Evolutionary conservation across 2,329 filamentous ascomycete genomes (phyloP), one percentile per base, ranked within the genome.

Genomic region (Pestalotiopsis sp.): DNA sequence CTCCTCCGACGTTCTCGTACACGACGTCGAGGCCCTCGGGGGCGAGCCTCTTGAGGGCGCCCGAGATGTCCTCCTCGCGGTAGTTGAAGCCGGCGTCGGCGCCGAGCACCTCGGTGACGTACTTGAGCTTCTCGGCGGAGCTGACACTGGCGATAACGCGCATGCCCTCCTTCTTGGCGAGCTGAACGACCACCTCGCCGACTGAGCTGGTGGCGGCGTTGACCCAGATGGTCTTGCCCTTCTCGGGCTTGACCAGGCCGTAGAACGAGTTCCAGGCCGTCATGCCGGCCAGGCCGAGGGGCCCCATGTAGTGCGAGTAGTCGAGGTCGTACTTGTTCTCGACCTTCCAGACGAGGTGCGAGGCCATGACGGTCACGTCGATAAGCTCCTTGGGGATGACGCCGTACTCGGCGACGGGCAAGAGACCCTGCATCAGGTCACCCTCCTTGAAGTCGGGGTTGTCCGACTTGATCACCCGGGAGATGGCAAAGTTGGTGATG

Each of bases 191-290:
- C 14, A 66, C 11, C 64, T 66, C 64, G 3, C 64, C 64, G 7
- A 66, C 64, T 2, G 64, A 66, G 49, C 64, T 66, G 49, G 45
- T 27, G 25, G 64, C 64, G 45, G 64, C 64, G 17, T 66, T 66
- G 64, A 66, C 64, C 64, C 64, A 66, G 49, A 66, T 66, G 25
- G 64, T 66, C 49, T 66, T 38, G 27, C 64, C 64, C 49, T 66
- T 66, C 45, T 57, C 64, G 23, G 64, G 64, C 49, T 66, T 66
- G 11, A 66, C 64, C 45, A 66, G 45, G 64, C 64, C 64, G n/a
- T 66, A 66, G 64, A 66, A 66, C 17, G 64, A 66, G 64, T 66
- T 66, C 64, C 64, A 66, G 6, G 64, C 64, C 13, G 64, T 66
- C 64, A 66, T 66, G 12, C 64, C 64, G 17, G 64, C 64, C 1